Evolutionary conservation across 1,284 basidiomycete species (phyloP).

Genomic region (Albatrellus sp.): DNA sequence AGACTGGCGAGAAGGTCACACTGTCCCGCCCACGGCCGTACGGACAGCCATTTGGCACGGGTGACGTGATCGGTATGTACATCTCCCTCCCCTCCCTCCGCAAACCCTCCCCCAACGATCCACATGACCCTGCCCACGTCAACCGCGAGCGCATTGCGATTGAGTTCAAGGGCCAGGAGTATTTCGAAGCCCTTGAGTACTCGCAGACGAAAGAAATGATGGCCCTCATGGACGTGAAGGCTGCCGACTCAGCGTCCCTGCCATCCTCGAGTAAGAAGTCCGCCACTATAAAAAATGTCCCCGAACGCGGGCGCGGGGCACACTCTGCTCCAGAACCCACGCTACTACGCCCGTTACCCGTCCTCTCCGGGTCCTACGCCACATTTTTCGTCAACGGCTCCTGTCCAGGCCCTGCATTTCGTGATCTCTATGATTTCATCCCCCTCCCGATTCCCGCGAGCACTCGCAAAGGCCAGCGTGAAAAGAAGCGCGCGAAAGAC

Average conservation of each 20-base stretch:
- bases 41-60: slow-evolving; percentile 61
- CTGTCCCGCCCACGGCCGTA: slow-evolving; percentile 75
- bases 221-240: slow-evolving; percentile 51
- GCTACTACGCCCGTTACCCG: slow-evolving; percentile 57
- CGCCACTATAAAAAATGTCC: slow-evolving; percentile 53
- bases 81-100: slow-evolving; percentile 72
- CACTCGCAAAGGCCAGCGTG: slow-evolving; percentile 35
- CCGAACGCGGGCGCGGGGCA: slow-evolving; percentile 21
- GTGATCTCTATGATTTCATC: slow-evolving; percentile 83
- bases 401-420: slow-evolving; percentile 77
- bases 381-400: slow-evolving; percentile 92
- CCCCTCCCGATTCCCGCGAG: slow-evolving; percentile 55
- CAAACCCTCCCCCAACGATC: slow-evolving; percentile 40
- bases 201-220: slow-evolving; percentile 90
- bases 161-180: slow-evolving; percentile 90
- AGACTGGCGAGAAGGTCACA: slow-evolving; percentile 83
- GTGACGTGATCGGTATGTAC: slow-evolving; percentile 91
- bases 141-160: slow-evolving; percentile 85
- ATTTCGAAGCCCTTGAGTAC: slow-evolving; percentile 94
- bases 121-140: slow-evolving; percentile 64
- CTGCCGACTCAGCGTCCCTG: slow-evolving; percentile 25
- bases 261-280: slow-evolving; percentile 53
- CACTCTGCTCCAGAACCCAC: slow-evolving; percentile 15
- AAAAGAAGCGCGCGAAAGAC: slow-evolving; percentile 43
- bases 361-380: slow-evolving; percentile 62